These are phyloP conservation scores for Rubia peregrina DNA, from an alignment of 305 asterid genomes.

Conservation along the genomic window DNA sequence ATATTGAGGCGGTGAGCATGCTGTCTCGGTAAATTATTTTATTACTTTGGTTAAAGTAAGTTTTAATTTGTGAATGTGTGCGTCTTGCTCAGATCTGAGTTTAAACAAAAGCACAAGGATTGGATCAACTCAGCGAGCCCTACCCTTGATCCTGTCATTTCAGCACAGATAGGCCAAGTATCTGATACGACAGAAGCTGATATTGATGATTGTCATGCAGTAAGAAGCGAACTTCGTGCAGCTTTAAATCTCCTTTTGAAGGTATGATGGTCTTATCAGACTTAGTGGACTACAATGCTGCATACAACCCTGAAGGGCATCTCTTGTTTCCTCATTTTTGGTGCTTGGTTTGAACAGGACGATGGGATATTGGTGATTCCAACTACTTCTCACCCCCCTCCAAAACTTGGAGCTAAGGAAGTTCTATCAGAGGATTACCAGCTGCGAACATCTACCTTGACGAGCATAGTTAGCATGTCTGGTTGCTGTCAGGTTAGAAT, in stretches of 20 bases:
- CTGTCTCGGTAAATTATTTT: neutral
- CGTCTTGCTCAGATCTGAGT: constrained; percentile 58
- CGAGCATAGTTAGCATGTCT: constrained; percentile 89
- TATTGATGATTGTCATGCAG: constrained; percentile 49
- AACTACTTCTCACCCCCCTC: constrained; percentile 60
- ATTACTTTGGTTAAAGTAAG: neutral
- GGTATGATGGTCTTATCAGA: constrained; percentile 38
- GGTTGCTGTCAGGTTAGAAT: constrained; percentile 94
- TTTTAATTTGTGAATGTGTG: constrained; percentile 9
- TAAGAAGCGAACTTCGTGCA: constrained; percentile 67
- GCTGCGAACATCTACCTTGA: constrained; percentile 42
- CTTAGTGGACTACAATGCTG: constrained; percentile 6
- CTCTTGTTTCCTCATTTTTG: constrained; percentile 16
- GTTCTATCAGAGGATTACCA: constrained; percentile 50
- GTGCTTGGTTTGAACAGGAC: constrained; percentile 49
- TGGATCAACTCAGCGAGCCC: constrained; percentile 78
- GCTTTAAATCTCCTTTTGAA: constrained; percentile 69
- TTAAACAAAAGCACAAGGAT: constrained; percentile 61
- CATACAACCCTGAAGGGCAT: neutral
- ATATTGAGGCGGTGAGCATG: constrained; percentile 62
- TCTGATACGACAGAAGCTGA: constrained; percentile 41
- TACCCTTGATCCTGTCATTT: constrained; percentile 54
- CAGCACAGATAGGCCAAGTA: constrained; percentile 38
- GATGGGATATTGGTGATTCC: constrained; percentile 87
- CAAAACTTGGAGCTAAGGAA: constrained; percentile 83